Evolutionary conservation across 2,329 filamentous ascomycete genomes (phyloP).

Genomic region (Diplodia intermedia): DNA sequence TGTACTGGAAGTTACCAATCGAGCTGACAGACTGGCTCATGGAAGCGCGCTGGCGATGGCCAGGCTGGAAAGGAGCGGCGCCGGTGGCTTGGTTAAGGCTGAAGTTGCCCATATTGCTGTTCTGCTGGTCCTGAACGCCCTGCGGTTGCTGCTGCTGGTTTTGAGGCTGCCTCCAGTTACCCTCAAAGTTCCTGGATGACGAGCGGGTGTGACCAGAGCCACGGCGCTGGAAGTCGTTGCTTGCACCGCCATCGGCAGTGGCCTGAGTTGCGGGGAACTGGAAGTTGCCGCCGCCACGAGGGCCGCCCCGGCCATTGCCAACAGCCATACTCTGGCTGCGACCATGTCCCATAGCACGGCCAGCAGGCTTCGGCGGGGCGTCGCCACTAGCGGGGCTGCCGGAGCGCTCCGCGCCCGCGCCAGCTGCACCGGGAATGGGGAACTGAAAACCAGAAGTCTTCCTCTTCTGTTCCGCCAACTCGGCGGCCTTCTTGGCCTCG

Average conservation of each 20-base stretch:
- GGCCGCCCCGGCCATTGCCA: constrained; percentile 69
- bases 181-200: constrained; percentile 92
- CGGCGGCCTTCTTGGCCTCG: constrained; percentile 96
- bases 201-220: constrained; percentile 82
- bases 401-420: constrained; percentile 59
- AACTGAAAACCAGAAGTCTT: constrained; percentile 96
- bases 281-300: constrained; percentile 74
- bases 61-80: constrained; percentile 82
- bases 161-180: constrained; percentile 93
- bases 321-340: constrained; percentile 91
- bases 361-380: constrained; percentile 40
- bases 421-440: constrained; percentile 74
- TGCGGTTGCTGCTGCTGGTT: constrained; percentile 54
- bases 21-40: constrained; percentile 83
- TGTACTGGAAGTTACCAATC: constrained; percentile 88
- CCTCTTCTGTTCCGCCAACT: constrained; percentile 94
- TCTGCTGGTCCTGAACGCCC: constrained; percentile 57
- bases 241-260: constrained; percentile 59
- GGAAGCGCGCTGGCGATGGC: constrained; percentile 84
- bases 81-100: constrained; percentile 74
- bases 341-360: constrained; percentile 65
- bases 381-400: constrained; percentile 59
- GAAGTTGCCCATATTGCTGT: constrained; percentile 65
- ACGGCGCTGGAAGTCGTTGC: constrained; percentile 74
- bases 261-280: constrained; percentile 67